These are phyloP conservation scores for Meyerozyma athensensis DNA, from an alignment of 1,139 yeast genomes.

Conservation along the genomic window DNA sequence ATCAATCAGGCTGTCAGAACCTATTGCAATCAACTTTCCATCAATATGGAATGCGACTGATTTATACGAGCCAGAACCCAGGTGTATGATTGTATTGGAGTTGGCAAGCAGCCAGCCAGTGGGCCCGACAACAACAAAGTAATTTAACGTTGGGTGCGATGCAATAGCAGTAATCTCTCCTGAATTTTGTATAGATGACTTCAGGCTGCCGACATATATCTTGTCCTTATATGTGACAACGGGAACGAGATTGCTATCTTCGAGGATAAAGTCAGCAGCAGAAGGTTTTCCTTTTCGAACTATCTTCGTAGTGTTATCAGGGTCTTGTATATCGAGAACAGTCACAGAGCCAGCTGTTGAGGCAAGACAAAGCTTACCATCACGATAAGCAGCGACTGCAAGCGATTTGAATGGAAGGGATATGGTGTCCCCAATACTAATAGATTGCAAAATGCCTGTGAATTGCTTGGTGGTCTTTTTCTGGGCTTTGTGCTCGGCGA, in stretches of 20 bases:
- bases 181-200: slow-evolving; percentile 7
- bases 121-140: slow-evolving; percentile 24
- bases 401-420: not conserved
- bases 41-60: slow-evolving; percentile 48
- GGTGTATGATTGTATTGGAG: not conserved
- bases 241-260: not conserved
- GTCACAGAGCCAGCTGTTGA: not conserved
- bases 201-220: slow-evolving; percentile 2
- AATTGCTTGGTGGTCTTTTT: slow-evolving; percentile 17
- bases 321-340: not conserved
- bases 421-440: not conserved
- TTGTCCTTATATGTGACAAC: not conserved
- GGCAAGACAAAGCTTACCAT: not conserved
- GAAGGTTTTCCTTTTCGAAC: slow-evolving; percentile 1
- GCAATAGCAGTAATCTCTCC: slow-evolving; percentile 18
- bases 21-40: slow-evolving; percentile 56
- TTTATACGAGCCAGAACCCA: not conserved
- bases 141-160: slow-evolving; percentile 30
- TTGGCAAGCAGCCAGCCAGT: slow-evolving; percentile 26
- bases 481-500: slow-evolving; percentile 37
- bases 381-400: not conserved
- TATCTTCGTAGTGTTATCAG: not conserved
- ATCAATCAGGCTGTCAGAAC: slow-evolving; percentile 31
- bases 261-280: not conserved
- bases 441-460: not conserved